Percentiles rank a stretch among this genome's conserved stretches.
These are phyloP conservation scores for Corynespora cassiicola DNA, from an alignment of 2,329 filamentous ascomycete species.

Conservation along the genomic window DNA sequence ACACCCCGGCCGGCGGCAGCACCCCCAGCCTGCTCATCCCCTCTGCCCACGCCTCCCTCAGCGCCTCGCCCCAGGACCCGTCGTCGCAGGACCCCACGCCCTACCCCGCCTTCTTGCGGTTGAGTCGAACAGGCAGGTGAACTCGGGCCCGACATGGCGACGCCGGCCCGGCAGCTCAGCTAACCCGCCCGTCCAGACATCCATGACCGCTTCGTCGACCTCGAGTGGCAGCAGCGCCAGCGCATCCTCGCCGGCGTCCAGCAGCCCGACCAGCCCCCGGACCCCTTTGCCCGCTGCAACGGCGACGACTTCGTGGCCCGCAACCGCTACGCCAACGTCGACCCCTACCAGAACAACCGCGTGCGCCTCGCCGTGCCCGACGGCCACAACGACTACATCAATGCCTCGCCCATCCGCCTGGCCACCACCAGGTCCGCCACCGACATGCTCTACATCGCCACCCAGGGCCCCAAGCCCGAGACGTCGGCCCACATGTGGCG, in stretches of 20 bases:
- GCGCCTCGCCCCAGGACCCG: conserved; percentile 13
- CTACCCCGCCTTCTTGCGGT: conserved; percentile 61
- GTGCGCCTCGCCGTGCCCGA: conserved; percentile 80
- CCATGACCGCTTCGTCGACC: conserved; percentile 64
- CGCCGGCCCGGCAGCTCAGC: conserved; percentile 11
- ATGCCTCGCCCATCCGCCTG: conserved; percentile 55
- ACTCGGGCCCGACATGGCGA: conserved; percentile 33
- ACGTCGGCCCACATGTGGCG: conserved; percentile 88
- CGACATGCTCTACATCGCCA: conserved; percentile 78
- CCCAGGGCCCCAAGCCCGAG: conserved; percentile 83
- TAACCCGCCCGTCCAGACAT: conserved; percentile 55
- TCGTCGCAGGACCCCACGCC: conserved; percentile 27
- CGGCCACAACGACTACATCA: conserved; percentile 62
- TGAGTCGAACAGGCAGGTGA: conserved; percentile 56
- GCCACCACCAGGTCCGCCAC: conserved; percentile 48
- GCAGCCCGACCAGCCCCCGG: conserved; percentile 53
- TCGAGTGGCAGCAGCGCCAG: conserved; percentile 66
- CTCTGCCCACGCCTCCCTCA: conserved; percentile 7
- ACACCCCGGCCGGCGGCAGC: conserved; percentile 37
- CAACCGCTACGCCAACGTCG: conserved; percentile 89
- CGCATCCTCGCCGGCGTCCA: conserved; percentile 57
- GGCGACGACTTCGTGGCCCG: conserved; percentile 65
- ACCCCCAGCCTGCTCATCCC: conserved; percentile 40
- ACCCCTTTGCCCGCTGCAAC: conserved; percentile 66
- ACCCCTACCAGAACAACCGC: conserved; percentile 87